Conservation (phyloP, 371 early-diverging fungal genomes). For the Syncephalis fuscata region DNA sequence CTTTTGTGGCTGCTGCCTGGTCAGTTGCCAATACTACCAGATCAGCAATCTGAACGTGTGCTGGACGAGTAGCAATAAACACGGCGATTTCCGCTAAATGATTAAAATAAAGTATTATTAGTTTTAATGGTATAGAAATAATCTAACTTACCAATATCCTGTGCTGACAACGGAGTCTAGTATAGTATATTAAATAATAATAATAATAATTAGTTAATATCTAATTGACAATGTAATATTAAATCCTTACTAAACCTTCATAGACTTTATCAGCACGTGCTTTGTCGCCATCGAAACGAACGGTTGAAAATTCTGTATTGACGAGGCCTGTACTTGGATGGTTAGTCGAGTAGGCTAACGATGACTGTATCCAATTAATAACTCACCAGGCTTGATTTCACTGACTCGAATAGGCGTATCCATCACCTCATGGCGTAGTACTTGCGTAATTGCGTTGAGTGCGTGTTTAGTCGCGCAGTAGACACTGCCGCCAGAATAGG, state of each 20-base stretch:
- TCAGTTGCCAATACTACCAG: slow-evolving; percentile 54
- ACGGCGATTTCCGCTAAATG: slow-evolving; percentile 54
- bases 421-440: slow-evolving; percentile 67
- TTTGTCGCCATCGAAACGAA: slow-evolving; percentile 72
- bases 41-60: slow-evolving; percentile 72
- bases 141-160: slow-evolving; percentile 30
- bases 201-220: neutral
- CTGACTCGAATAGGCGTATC: slow-evolving; percentile 59
- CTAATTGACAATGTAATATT: slow-evolving; percentile 7
- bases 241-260: slow-evolving; percentile 43
- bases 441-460: slow-evolving; percentile 62
- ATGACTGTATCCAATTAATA: too few relatives aligned
- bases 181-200: neutral
- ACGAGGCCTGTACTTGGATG: slow-evolving; percentile 29
- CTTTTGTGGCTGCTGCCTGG: slow-evolving; percentile 47
- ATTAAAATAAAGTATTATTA: neutral
- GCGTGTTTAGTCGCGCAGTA: slow-evolving; percentile 90
- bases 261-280: slow-evolving; percentile 62
- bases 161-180: slow-evolving; percentile 10
- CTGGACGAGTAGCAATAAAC: slow-evolving; percentile 65
- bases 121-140: slow-evolving; percentile 1
- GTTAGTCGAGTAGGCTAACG: too few relatives aligned
- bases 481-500: slow-evolving; percentile 60
- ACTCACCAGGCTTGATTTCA: slow-evolving; percentile 45
- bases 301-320: slow-evolving; percentile 81